phyloP scores from a whole-genome alignment of 2,329 filamentous ascomycete genomes.

The Fusarium sp. region DNA sequence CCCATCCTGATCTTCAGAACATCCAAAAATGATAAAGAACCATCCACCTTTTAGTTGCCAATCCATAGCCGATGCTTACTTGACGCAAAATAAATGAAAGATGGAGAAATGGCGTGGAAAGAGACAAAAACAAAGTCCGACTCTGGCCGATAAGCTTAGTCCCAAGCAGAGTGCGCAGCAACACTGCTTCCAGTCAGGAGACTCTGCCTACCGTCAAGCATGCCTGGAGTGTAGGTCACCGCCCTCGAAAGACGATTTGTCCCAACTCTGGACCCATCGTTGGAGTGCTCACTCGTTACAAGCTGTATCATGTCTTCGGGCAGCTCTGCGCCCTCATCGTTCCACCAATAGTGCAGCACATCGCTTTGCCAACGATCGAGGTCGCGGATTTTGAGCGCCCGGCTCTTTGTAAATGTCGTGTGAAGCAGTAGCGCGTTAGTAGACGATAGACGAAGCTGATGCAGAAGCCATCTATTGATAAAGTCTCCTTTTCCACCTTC shows the following conservation, averaged over 20 bases:
- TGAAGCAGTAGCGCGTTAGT: constrained; percentile 60
- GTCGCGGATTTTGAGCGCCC: constrained; percentile 52
- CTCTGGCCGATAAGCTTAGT: neutral
- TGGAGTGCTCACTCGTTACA: constrained; percentile 43
- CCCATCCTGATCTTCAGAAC: neutral
- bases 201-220: constrained; percentile 11
- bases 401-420: constrained; percentile 48
- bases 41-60: neutral
- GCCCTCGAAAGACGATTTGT: constrained; percentile 48
- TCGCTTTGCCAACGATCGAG: constrained; percentile 54
- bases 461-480: constrained; percentile 65
- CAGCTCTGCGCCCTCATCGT: constrained; percentile 43
- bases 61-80: neutral
- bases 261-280: constrained; percentile 44
- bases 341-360: constrained; percentile 56
- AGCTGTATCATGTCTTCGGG: constrained; percentile 24
- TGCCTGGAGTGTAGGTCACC: constrained; percentile 44
- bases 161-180: constrained; percentile 27
- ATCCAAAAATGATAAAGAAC: neutral
- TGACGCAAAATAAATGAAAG: neutral
- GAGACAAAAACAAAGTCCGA: neutral
- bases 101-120: neutral
- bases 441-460: constrained; percentile 61
- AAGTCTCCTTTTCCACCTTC: constrained; percentile 58
- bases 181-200: constrained; percentile 19